Conservation (phyloP, 441 rosid species). For the Pelargonium myrrhifolium region DNA sequence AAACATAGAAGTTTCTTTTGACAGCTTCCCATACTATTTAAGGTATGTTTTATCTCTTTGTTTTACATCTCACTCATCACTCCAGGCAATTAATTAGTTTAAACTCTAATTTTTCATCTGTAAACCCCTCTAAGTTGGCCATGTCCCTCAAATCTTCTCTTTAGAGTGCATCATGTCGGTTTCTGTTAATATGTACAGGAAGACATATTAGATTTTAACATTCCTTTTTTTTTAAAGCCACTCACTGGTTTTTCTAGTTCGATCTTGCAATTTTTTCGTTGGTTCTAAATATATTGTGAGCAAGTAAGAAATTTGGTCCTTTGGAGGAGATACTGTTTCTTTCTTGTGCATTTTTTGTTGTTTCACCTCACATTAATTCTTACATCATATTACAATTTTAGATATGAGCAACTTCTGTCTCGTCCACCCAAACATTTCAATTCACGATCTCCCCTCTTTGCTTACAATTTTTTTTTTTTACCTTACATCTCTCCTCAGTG, state of each 20-base stretch:
- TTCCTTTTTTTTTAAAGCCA: neutral
- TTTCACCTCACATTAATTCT: neutral
- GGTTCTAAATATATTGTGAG: neutral
- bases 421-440: no score
- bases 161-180: neutral
- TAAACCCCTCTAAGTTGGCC: slow-evolving; percentile 49
- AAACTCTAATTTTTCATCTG: slow-evolving; percentile 12
- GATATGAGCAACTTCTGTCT: neutral
- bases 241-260: neutral
- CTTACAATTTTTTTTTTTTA: no score
- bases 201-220: neutral
- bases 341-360: neutral
- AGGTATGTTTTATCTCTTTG: slow-evolving; percentile 37
- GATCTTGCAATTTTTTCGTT: no score
- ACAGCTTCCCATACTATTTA: slow-evolving; percentile 77
- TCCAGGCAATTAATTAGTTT: neutral
- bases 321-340: neutral
- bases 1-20: slow-evolving; percentile 67
- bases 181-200: neutral
- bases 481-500: neutral
- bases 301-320: neutral
- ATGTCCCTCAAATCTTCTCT: neutral
- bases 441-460: neutral
- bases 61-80: neutral
- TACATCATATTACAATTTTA: neutral